Conservation (phyloP, 2,329 filamentous ascomycete genomes). For the Colletotrichum costaricense region DNA sequence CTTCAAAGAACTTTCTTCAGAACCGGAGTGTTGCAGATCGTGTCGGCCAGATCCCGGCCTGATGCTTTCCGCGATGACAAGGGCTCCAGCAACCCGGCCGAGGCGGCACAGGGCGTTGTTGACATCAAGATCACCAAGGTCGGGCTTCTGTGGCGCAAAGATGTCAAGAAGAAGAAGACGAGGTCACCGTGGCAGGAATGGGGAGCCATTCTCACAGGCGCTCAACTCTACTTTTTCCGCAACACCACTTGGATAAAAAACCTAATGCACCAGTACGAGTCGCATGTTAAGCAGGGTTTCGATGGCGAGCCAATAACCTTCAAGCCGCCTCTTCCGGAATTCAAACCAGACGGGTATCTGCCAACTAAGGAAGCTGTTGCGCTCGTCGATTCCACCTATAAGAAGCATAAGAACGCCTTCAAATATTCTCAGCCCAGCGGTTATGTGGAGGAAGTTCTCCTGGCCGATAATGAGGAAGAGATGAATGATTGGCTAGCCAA, state of each 20-base stretch:
- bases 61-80: conserved; percentile 95
- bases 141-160: conserved; percentile 93
- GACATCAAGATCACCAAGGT: conserved; percentile 99
- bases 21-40: conserved; percentile 92
- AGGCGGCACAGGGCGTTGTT: conserved; percentile 91
- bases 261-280: conserved; percentile 88
- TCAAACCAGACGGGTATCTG: conserved; percentile 94
- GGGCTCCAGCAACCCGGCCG: conserved; percentile 84
- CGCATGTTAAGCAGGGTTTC: conserved; percentile 81
- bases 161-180: conserved; percentile 91
- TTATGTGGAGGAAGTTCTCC: conserved; percentile 83
- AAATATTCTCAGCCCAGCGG: conserved; percentile 88
- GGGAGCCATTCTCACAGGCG: conserved; percentile 96
- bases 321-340: conserved; percentile 88
- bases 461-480: conserved; percentile 90
- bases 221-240: conserved; percentile 95
- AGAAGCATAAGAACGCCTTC: conserved; percentile 95
- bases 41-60: conserved; percentile 91
- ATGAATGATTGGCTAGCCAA: conserved; percentile 98
- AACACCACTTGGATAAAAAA: conserved; percentile 94
- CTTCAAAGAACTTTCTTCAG: conserved; percentile 91
- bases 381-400: conserved; percentile 86
- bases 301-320: conserved; percentile 85
- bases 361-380: conserved; percentile 94
- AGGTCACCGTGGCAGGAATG: conserved; percentile 98